A percentile compares a stretch with the other conserved stretches of the same genome.
These are phyloP conservation scores for Polytrichum commune DNA, from an alignment of 225 moss, liverwort and hornwort species.

Conservation along the genomic window DNA sequence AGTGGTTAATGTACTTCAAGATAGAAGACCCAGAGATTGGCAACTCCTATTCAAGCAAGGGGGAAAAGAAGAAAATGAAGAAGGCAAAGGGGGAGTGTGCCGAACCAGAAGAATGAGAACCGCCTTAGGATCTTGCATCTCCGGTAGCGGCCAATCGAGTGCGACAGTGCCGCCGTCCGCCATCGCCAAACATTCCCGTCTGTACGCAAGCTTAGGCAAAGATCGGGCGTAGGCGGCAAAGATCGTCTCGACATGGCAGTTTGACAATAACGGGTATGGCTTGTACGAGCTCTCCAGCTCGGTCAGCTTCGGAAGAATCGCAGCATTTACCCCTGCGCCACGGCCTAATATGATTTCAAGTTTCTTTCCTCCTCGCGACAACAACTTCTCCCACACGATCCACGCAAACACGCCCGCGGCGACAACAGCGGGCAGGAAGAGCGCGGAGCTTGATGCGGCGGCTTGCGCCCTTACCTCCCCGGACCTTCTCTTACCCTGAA, in stretches of 20 bases:
- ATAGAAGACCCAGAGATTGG: too few species aligned
- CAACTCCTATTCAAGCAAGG: too few species aligned
- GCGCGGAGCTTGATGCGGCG: too few species aligned
- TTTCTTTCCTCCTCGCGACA: too few species aligned
- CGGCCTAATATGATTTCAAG: too few species aligned
- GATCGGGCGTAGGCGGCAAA: slow-evolving; percentile 49
- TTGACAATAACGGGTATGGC: slow-evolving; percentile 29
- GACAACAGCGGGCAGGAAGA: too few species aligned
- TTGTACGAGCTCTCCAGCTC: slow-evolving; percentile 38
- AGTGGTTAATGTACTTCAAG: too few species aligned
- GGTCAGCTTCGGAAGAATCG: slow-evolving; percentile 24
- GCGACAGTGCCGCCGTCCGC: slow-evolving; percentile 56
- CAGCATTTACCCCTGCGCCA: slow-evolving; percentile 25
- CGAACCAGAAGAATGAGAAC: slow-evolving; percentile 52
- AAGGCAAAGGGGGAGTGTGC: slow-evolving; percentile 2
- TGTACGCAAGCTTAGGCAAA: slow-evolving; percentile 39
- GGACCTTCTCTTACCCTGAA: too few species aligned
- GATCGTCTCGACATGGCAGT: slow-evolving; percentile 60
- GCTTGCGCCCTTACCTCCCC: too few species aligned
- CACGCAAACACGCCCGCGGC: too few species aligned
- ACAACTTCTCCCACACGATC: too few species aligned
- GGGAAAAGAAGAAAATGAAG: neutral
- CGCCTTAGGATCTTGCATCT: slow-evolving; percentile 13
- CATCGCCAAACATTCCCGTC: slow-evolving; percentile 45
- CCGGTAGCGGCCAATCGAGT: slow-evolving; percentile 47